Conservation (phyloP, 345 rosid species). For the Pugionium cornutum region DNA sequence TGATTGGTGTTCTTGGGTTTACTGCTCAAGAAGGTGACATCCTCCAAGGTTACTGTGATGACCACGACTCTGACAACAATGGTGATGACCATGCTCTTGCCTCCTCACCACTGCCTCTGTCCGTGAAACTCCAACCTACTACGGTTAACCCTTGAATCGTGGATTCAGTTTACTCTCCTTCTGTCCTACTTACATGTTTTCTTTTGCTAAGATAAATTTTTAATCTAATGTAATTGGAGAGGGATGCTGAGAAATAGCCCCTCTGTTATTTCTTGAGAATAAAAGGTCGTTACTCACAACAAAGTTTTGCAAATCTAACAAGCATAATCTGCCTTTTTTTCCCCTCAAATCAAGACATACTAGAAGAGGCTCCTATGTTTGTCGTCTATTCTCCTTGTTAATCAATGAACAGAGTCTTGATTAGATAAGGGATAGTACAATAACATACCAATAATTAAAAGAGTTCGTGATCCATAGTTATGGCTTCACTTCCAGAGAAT, state of each 20-base stretch:
- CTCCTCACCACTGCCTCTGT: slow-evolving; percentile 31
- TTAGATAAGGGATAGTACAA: not conserved
- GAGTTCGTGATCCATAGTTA: slow-evolving; percentile 27
- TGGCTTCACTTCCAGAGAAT: slow-evolving; percentile 61
- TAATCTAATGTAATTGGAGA: slow-evolving; percentile 21
- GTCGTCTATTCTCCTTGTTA: not conserved
- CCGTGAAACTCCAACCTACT: slow-evolving; percentile 21
- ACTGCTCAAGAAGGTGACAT: slow-evolving; percentile 63
- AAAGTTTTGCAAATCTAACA: not conserved
- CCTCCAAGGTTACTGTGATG: slow-evolving; percentile 72
- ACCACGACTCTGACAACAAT: slow-evolving; percentile 17
- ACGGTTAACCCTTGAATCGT: slow-evolving; percentile 11
- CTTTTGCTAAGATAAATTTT: not conserved
- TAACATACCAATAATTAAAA: slow-evolving; percentile 17
- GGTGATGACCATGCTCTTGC: slow-evolving; percentile 24
- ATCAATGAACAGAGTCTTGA: slow-evolving; percentile 2
- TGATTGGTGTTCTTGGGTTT: slow-evolving; percentile 62
- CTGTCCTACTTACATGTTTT: not conserved
- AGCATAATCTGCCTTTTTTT: too few relatives aligned
- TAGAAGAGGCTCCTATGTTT: too few relatives aligned
- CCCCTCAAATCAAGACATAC: too few relatives aligned
- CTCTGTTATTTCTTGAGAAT: slow-evolving; percentile 24
- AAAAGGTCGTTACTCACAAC: slow-evolving; percentile 10
- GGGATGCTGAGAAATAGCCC: slow-evolving; percentile 4
- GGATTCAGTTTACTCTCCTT: not conserved